phyloP scores from a whole-genome alignment of 2,329 filamentous ascomycete species.

The Neofusicoccum parvum region DNA sequence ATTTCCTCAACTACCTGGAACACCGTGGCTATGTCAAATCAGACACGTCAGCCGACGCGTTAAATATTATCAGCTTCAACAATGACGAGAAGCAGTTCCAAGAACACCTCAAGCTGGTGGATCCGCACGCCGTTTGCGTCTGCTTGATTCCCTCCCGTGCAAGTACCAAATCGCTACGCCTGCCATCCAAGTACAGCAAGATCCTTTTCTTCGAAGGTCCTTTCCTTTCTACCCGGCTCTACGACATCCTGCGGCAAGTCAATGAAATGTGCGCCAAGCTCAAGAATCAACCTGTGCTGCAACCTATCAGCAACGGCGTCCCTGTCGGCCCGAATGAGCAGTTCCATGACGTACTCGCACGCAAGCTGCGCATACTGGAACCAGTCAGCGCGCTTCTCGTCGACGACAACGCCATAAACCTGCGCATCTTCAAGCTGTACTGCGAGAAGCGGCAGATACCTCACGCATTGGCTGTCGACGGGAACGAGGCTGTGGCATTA shows the following conservation, averaged over 20 bases:
- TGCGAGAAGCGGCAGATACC: slow-evolving; percentile 48
- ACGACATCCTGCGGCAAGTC: slow-evolving; percentile 24
- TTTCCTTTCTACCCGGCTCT: slow-evolving; percentile 28
- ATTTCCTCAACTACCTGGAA: slow-evolving; percentile 25
- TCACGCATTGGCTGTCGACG: slow-evolving; percentile 48
- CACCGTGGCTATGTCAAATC: slow-evolving; percentile 23
- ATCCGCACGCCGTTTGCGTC: slow-evolving; percentile 29
- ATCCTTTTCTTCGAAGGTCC: slow-evolving; percentile 34
- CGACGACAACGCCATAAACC: slow-evolving; percentile 54
- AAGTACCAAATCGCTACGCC: slow-evolving; percentile 26
- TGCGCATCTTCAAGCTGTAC: slow-evolving; percentile 53
- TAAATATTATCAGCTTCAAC: slow-evolving; percentile 33
- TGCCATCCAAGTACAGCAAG: slow-evolving; percentile 26
- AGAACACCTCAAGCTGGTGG: slow-evolving; percentile 22
- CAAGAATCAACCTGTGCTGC: not conserved
- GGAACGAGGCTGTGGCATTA: slow-evolving; percentile 47
- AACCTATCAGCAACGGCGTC: not conserved
- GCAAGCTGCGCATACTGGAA: slow-evolving; percentile 8
- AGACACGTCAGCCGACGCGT: slow-evolving; percentile 19
- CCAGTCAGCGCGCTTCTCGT: slow-evolving; percentile 41
- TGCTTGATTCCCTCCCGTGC: slow-evolving; percentile 33
- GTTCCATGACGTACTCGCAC: not conserved
- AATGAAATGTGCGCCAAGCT: slow-evolving; percentile 18
- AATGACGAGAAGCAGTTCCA: slow-evolving; percentile 28
- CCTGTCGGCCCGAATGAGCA: not conserved